Conservation (phyloP, 768 basidiomycete genomes). For the Botryobasidium botryosum region DNA sequence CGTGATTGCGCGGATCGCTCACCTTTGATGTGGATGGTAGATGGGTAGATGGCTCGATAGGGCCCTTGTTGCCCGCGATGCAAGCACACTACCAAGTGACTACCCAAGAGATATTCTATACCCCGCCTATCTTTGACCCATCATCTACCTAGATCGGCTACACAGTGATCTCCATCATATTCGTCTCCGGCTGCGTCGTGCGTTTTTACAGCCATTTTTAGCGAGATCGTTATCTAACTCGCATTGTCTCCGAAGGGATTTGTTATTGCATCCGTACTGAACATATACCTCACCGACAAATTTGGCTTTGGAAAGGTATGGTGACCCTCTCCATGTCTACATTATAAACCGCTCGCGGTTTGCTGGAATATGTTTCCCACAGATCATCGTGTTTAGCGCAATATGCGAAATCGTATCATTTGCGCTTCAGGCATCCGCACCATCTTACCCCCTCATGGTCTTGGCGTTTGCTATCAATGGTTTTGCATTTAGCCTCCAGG, state of each 20-base stretch:
- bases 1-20: no score
- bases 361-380: no score
- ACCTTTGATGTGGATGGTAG: no score
- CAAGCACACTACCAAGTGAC: constrained; percentile 10
- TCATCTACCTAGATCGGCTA: constrained; percentile 2
- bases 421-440: constrained; percentile 34
- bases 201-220: background rate
- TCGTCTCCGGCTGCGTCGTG: constrained; percentile 8
- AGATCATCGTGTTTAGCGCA: no score
- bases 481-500: constrained; percentile 33
- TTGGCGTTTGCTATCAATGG: constrained; percentile 32
- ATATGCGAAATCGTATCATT: constrained; percentile 37
- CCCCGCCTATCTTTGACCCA: background rate
- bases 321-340: background rate
- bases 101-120: background rate
- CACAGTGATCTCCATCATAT: constrained; percentile 10
- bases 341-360: background rate
- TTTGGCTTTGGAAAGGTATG: constrained; percentile 12
- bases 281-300: constrained; percentile 5
- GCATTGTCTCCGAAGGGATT: constrained; percentile 2
- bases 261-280: constrained; percentile 4
- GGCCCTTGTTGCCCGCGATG: constrained; percentile 8
- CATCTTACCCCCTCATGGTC: constrained; percentile 48
- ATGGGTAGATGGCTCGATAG: no score
- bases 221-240: background rate